These are phyloP conservation scores for Sporothrix humicola DNA, from an alignment of 2,329 filamentous ascomycete genomes.

Conservation along the genomic window DNA sequence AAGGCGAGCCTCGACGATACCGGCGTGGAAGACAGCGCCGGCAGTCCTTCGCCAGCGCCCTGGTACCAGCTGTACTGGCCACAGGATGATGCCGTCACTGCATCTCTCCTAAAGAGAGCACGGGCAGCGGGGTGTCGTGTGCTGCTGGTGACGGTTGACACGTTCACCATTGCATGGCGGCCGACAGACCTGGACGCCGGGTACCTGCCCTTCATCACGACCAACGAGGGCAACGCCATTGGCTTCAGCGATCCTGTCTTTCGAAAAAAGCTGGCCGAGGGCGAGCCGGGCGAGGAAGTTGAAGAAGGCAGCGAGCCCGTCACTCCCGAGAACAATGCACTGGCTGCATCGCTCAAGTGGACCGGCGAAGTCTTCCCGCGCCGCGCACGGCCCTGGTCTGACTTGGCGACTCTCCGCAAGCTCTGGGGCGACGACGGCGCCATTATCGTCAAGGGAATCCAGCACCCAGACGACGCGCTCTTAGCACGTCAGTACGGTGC, in stretches of 20 bases:
- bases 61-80: slow-evolving; percentile 84
- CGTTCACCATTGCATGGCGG: slow-evolving; percentile 71
- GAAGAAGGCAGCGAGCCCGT: slow-evolving; percentile 45
- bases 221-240: slow-evolving; percentile 62
- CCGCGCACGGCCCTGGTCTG: slow-evolving; percentile 63
- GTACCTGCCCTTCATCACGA: slow-evolving; percentile 57
- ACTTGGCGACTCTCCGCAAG: slow-evolving; percentile 62
- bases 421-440: slow-evolving; percentile 61
- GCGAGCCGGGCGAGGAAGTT: slow-evolving; percentile 44
- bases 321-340: slow-evolving; percentile 54
- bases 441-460: slow-evolving; percentile 66
- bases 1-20: slow-evolving; percentile 58
- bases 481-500: slow-evolving; percentile 52
- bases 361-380: slow-evolving; percentile 58
- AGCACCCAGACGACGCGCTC: slow-evolving; percentile 56
- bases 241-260: slow-evolving; percentile 73
- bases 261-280: slow-evolving; percentile 56
- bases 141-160: slow-evolving; percentile 75
- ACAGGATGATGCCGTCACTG: slow-evolving; percentile 66
- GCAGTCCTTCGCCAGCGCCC: background rate
- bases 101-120: slow-evolving; percentile 65
- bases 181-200: slow-evolving; percentile 69
- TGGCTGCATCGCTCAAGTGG: slow-evolving; percentile 60
- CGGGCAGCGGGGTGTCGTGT: slow-evolving; percentile 66
- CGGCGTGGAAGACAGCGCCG: slow-evolving; percentile 16